A percentile compares a stretch with the other conserved stretches of the same genome.
Evolutionary conservation across 2,329 filamentous ascomycete species (phyloP).

Genomic region (Colletotrichum coccodes): DNA sequence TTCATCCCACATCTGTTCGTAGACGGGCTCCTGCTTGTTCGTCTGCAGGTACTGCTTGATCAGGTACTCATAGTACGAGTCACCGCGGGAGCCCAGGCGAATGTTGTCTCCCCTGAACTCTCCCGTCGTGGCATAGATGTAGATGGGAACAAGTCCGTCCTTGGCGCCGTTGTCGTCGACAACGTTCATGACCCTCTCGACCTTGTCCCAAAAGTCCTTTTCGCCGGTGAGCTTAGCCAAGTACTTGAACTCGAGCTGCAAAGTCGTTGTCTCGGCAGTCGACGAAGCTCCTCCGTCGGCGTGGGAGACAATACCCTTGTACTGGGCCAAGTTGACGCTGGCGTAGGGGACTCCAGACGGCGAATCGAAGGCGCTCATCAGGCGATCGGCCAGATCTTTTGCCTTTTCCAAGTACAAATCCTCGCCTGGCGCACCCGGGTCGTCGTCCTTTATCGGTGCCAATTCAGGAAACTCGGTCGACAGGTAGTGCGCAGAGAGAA

Average conservation of each 20-base stretch:
- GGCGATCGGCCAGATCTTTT: slow-evolving; percentile 87
- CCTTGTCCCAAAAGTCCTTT: slow-evolving; percentile 89
- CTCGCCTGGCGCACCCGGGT: slow-evolving; percentile 79
- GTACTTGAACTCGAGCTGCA: slow-evolving; percentile 98
- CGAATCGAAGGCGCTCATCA: slow-evolving; percentile 89
- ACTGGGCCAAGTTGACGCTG: slow-evolving; percentile 86
- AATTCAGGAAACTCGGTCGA: slow-evolving; percentile 84
- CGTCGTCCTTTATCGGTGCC: slow-evolving; percentile 78
- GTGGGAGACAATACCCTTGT: slow-evolving; percentile 82
- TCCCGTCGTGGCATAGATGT: slow-evolving; percentile 82
- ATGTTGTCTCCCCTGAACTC: slow-evolving; percentile 87
- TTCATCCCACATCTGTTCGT: slow-evolving; percentile 94
- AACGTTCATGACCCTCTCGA: slow-evolving; percentile 90
- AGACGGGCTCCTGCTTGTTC: slow-evolving; percentile 84
- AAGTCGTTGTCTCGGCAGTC: slow-evolving; percentile 89
- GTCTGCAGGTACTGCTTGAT: slow-evolving; percentile 99
- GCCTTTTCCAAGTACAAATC: slow-evolving; percentile 97
- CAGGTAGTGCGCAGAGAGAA: slow-evolving; percentile 95
- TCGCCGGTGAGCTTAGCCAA: slow-evolving; percentile 94
- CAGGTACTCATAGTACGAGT: slow-evolving; percentile 98
- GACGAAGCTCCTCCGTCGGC: slow-evolving; percentile 88
- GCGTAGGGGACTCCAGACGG: slow-evolving; percentile 88
- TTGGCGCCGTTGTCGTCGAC: slow-evolving; percentile 83
- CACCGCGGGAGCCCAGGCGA: slow-evolving; percentile 89
- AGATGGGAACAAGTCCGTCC: slow-evolving; percentile 92